These are phyloP conservation scores for Cystobasidium slooffiae DNA, from an alignment of 1,284 basidiomycete species.

Conservation along the genomic window DNA sequence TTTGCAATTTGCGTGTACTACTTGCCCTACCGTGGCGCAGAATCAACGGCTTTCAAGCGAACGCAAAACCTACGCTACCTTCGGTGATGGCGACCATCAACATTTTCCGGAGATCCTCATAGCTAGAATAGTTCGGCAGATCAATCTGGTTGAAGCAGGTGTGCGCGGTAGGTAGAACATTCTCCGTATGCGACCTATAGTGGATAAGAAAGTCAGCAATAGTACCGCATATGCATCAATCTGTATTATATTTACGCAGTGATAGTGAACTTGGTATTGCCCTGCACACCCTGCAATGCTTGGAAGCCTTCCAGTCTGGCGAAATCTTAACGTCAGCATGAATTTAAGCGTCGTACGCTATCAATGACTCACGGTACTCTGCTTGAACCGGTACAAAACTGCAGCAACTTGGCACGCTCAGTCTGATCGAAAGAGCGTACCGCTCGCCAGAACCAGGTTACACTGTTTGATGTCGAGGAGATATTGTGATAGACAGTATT, in stretches of 20 bases:
- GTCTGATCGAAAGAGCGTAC: constrained; percentile 97
- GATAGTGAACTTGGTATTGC: constrained; percentile 94
- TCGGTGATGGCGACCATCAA: constrained; percentile 88
- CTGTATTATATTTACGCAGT: constrained; percentile 79
- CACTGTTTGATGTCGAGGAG: constrained; percentile 40
- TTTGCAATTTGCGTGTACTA: too few relatives aligned
- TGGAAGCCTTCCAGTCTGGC: constrained; percentile 51
- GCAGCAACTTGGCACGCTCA: constrained; percentile 81
- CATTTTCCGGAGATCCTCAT: constrained; percentile 89
- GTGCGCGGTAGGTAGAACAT: constrained; percentile 85
- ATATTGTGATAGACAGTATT: constrained; percentile 73
- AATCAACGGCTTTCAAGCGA: constrained; percentile 15
- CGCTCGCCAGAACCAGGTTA: constrained; percentile 94
- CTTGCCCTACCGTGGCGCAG: background rate
- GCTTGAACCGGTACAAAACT: constrained; percentile 91
- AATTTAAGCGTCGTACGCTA: too few relatives aligned
- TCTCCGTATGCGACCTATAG: constrained; percentile 53
- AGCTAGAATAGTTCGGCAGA: constrained; percentile 85
- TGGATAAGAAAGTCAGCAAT: constrained; percentile 5
- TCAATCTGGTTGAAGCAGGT: constrained; percentile 75
- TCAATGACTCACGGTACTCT: constrained; percentile 71
- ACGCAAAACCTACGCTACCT: constrained; percentile 60
- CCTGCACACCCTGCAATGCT: constrained; percentile 67
- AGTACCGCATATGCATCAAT: constrained; percentile 29
- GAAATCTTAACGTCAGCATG: background rate